phyloP scores from a whole-genome alignment of 106 monocot species.

The Xerophyta viscosa region DNA sequence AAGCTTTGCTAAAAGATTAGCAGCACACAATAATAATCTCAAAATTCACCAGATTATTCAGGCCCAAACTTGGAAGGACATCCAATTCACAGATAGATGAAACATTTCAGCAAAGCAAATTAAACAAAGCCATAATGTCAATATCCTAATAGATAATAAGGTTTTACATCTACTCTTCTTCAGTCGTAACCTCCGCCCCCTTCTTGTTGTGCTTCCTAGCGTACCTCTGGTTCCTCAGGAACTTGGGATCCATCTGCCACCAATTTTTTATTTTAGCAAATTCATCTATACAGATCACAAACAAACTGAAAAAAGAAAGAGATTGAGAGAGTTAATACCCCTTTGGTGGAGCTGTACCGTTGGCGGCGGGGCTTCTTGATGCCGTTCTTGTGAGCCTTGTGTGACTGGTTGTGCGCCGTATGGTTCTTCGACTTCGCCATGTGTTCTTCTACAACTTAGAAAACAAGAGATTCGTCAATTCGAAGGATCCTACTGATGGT shows the following conservation, averaged over 20 bases:
- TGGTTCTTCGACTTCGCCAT: constrained; percentile 25
- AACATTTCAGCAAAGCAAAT: background rate
- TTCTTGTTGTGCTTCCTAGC: constrained; percentile 41
- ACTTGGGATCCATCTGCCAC: constrained; percentile 38
- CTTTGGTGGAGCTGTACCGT: constrained; percentile 15
- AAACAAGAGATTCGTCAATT: no score
- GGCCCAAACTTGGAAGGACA: no score
- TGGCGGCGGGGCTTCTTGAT: constrained; percentile 17
- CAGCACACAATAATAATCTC: no score
- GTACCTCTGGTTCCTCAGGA: constrained; percentile 42
- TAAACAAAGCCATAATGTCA: background rate
- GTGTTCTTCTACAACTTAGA: no score
- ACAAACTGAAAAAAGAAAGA: background rate
- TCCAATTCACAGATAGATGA: no score
- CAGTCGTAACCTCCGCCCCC: constrained; percentile 7
- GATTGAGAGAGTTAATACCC: constrained; percentile 1
- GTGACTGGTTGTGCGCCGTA: constrained; percentile 18
- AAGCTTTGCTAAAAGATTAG: no score
- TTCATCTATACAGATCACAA: background rate
- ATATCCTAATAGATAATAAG: background rate
- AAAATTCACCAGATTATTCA: no score
- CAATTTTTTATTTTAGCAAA: no score
- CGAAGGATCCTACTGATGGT: no score
- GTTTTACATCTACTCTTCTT: constrained; percentile 6
- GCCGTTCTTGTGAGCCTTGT: constrained; percentile 20